Evolutionary conservation across 1,284 basidiomycete species (phyloP).

Genomic region (Wallemia hederae): DNA sequence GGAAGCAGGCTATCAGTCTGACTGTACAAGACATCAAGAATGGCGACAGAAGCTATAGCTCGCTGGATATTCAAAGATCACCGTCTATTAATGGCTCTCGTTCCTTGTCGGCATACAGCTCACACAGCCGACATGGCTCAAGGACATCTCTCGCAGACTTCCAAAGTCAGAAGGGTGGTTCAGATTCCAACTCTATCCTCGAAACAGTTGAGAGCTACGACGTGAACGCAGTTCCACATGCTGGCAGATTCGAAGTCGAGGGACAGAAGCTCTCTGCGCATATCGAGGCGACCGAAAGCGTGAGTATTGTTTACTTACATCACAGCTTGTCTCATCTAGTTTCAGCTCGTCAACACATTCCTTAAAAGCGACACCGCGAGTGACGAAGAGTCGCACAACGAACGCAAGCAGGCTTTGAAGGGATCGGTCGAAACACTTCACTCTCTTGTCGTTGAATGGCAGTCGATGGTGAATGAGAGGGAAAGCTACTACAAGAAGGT

Average conservation of each 20-base stretch:
- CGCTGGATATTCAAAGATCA: not conserved
- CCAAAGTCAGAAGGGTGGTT: slow-evolving; percentile 9
- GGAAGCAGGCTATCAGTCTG: slow-evolving; percentile 42
- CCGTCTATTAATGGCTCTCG: not conserved
- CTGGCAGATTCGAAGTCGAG: slow-evolving; percentile 35
- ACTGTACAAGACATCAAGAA: slow-evolving; percentile 33
- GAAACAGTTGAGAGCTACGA: slow-evolving; percentile 11
- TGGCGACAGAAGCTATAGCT: slow-evolving; percentile 6
- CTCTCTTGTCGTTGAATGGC: slow-evolving; percentile 34
- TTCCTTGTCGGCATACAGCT: not conserved
- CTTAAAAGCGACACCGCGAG: not conserved
- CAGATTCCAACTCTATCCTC: slow-evolving; percentile 15
- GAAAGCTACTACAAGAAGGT: slow-evolving; percentile 45
- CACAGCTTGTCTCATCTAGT: too few species aligned
- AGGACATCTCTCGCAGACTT: slow-evolving; percentile 4
- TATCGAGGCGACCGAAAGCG: slow-evolving; percentile 39
- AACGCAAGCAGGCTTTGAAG: slow-evolving; percentile 29
- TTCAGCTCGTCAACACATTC: slow-evolving; percentile 9
- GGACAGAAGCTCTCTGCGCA: slow-evolving; percentile 48
- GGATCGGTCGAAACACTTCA: slow-evolving; percentile 32
- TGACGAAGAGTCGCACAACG: slow-evolving; percentile 15
- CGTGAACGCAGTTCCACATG: slow-evolving; percentile 28
- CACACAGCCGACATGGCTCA: slow-evolving; percentile 1
- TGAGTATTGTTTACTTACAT: slow-evolving; percentile 3
- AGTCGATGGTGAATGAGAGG: slow-evolving; percentile 42